phyloP scores from a whole-genome alignment of 192 early-diverging fungal genomes.

The Entrophospora sp. region DNA sequence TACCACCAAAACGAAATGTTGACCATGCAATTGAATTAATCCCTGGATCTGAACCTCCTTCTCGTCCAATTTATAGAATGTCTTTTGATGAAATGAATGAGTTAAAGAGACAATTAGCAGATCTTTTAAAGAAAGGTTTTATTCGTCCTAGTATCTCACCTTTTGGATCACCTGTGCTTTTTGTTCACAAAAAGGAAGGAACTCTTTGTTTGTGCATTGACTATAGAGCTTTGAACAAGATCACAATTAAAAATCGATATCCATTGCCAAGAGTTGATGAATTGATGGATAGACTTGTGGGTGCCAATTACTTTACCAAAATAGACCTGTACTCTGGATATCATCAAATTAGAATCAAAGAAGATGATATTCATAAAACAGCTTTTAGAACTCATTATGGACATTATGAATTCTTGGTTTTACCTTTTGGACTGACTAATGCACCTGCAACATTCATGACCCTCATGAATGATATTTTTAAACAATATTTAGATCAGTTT shows the following conservation, averaged over 20 bases:
- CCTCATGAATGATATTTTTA: constrained; percentile 37
- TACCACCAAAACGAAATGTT: too few species aligned
- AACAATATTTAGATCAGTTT: constrained; percentile 21
- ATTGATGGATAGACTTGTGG: constrained; percentile 27
- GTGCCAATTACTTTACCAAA: constrained; percentile 30
- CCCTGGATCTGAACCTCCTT: too few species aligned
- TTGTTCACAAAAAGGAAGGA: constrained; percentile 21
- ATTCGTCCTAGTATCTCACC: too few species aligned
- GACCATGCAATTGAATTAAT: too few species aligned
- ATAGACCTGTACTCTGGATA: constrained; percentile 38
- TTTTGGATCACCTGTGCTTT: too few species aligned
- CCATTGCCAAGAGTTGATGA: constrained; percentile 45
- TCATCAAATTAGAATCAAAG: constrained; percentile 30
- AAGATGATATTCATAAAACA: constrained; percentile 29
- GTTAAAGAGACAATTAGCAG: too few species aligned
- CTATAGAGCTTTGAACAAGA: constrained; percentile 44
- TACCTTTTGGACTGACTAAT: too few species aligned
- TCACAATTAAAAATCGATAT: constrained; percentile 40
- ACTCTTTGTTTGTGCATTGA: constrained; percentile 17
- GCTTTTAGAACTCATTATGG: constrained; percentile 22
- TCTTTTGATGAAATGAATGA: too few species aligned
- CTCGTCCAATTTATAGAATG: too few species aligned
- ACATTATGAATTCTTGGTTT: constrained; percentile 41
- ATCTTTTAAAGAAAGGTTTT: too few species aligned
- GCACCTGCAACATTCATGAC: constrained; percentile 47